Evolutionary conservation across 257 asterid genomes (phyloP), one percentile per base, ranked within the genome.

Genomic region (Solanum clarkiae): DNA sequence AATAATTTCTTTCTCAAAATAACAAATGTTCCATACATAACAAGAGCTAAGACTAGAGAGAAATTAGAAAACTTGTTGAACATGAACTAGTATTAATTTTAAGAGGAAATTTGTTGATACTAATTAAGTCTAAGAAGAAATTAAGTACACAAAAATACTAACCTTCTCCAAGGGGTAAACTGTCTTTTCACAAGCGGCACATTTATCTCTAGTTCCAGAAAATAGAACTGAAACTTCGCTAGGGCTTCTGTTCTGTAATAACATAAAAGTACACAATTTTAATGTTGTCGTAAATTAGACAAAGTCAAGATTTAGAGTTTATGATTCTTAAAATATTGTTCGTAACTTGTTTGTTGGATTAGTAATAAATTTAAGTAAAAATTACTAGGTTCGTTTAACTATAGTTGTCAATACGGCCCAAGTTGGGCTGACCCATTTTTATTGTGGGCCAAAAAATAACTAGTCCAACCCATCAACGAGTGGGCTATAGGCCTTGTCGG

Each of bases 161-260:
- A 91, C 95, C 93, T 93, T 93, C 86, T 93, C 97, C 54, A 93
- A 84, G 4, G 97, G 95, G 80, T 93, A 93, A 17, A 93, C 97
- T 5, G 92, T 91, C 66, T 92, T 92, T 11, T 84, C 81, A 88
- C 97, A 93, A 18, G 85, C 90, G 1, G 93, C 89, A 84, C 95
- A 93, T 89, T 92, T 93, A 55, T 93, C 95, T 87, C 89, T 91
- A 5, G 97, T 93, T 51, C 95, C 97, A 56, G 95, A 92, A 89
- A 93, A 93, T 5, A 90, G 80, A 4, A 92, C 65, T 5, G 97
- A 91, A 26, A 89, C 80, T 89, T 87, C 90, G 85, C 93, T 93
- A 1, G 93, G 88, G 69, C 84, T 82, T 81, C 88, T 89, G 36
- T 80, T 88, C 95, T 91, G 92, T 77, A 90, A 59, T 85, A 26